phyloP scores from a whole-genome alignment of 805 yeast genomes.

The Vanderwaltozyma yarrowii region DNA sequence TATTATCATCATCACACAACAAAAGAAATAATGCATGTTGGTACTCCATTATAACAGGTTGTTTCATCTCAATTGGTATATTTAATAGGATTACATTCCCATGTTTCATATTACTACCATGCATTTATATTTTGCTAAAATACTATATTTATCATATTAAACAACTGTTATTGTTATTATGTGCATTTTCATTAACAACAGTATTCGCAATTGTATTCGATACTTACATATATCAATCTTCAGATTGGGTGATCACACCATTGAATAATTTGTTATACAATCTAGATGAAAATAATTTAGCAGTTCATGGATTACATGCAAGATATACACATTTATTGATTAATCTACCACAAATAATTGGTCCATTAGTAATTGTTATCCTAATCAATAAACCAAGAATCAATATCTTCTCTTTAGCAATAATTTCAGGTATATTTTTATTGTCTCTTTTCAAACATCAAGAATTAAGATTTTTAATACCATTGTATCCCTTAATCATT shows the following conservation, averaged over 20 bases:
- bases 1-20: neutral
- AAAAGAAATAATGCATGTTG: conserved; percentile 4
- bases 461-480: conserved; percentile 79
- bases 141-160: conserved; percentile 32
- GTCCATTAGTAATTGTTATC: conserved; percentile 54
- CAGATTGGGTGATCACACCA: conserved; percentile 48
- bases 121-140: conserved; percentile 33
- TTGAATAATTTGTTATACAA: conserved; percentile 71
- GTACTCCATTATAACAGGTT: conserved; percentile 34
- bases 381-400: conserved; percentile 6
- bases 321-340: conserved; percentile 61
- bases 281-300: conserved; percentile 43
- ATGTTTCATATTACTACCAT: conserved; percentile 63
- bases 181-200: conserved; percentile 23
- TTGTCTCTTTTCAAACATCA: conserved; percentile 83
- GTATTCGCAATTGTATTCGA: conserved; percentile 40
- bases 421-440: conserved; percentile 48
- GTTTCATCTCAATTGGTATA: conserved; percentile 49
- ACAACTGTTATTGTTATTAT: conserved; percentile 23
- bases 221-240: conserved; percentile 33
- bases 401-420: conserved; percentile 45
- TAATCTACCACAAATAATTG: conserved; percentile 72
- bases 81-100: conserved; percentile 83
- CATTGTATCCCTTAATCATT: conserved; percentile 56
- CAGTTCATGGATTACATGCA: conserved; percentile 77